Evolutionary conservation across 1,284 basidiomycete genomes (phyloP), one percentile per base, ranked within the genome.

Genomic region (Rhodotorula sp.): DNA sequence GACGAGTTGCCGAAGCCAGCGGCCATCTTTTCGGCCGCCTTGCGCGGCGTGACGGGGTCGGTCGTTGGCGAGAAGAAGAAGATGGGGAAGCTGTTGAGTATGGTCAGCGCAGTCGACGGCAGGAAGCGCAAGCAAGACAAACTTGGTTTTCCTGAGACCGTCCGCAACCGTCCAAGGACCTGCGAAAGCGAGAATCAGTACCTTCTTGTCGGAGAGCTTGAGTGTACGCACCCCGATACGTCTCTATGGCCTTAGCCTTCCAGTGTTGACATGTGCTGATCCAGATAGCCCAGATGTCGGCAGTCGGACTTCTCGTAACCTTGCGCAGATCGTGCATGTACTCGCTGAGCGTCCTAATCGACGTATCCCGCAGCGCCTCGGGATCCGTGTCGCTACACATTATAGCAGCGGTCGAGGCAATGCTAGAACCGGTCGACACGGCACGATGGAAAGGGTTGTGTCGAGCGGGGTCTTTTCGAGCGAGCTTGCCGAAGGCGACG

Each of bases 31-130:
- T 51, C 50, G 3, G 76, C 76, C 2, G 75, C 57, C 0, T 62
- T 37, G 2, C 74, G 63, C 5, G 76, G 76, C 18, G 76, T 76
- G 55, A 77, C 76, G 9, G 76, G 76, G 52, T 77, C 76, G 40
- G 69, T 70, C 2, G 64, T 68, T 28, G 66, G 70, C 16, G 71
- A 72, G 47, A 75, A 16, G 64, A 77, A 76, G 44, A 75, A 54
- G 28, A 77, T 65, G 2, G 75, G 74, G 67, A 64, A 65, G 18
- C 68, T 76, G 54, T 10, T 24, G 16, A 9, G 22, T 26, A n/a
- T 4, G 30, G 34, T 67, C 65, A 58, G 28, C 2, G 18, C 6
- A 5, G 20, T 9, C 20, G 11, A 16, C 16, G 40, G 26, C 5
- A 5, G 31, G 37, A 24, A 31, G 6, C 34, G 9, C 11, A 34